Conservation (phyloP, 306 rosid genomes). For the Vachellia pachyceras region DNA sequence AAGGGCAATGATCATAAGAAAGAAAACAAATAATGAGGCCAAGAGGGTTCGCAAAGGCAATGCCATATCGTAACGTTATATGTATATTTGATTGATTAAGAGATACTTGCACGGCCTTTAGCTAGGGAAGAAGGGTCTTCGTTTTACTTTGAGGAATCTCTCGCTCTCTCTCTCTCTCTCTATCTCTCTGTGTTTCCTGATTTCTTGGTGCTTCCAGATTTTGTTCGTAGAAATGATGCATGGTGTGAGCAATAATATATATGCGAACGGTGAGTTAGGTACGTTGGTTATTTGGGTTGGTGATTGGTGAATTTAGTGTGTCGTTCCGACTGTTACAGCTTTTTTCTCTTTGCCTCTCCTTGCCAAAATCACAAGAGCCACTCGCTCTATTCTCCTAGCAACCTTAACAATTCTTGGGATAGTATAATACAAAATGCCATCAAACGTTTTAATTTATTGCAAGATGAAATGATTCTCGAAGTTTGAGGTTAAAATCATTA, state of each 20-base stretch:
- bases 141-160: not conserved
- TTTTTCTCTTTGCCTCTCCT: conserved; percentile 6
- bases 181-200: conserved; percentile 15
- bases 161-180: too few species aligned
- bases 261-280: not conserved
- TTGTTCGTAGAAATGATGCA: conserved; percentile 26
- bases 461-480: too few species aligned
- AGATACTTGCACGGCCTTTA: not conserved
- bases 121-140: not conserved
- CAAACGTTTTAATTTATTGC: too few species aligned
- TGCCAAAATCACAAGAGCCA: conserved; percentile 21
- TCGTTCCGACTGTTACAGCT: conserved; percentile 1
- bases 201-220: conserved; percentile 24
- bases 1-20: conserved; percentile 20
- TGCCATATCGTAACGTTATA: conserved; percentile 23
- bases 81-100: not conserved
- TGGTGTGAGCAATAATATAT: not conserved
- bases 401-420: not conserved
- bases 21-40: conserved; percentile 34
- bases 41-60: conserved; percentile 34
- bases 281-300: conserved; percentile 7
- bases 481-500: too few species aligned
- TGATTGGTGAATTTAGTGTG: conserved; percentile 5
- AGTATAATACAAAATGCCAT: not conserved
- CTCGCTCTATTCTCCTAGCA: not conserved